Conservation (phyloP, 768 basidiomycete genomes). For the Boletus coccyginus region DNA sequence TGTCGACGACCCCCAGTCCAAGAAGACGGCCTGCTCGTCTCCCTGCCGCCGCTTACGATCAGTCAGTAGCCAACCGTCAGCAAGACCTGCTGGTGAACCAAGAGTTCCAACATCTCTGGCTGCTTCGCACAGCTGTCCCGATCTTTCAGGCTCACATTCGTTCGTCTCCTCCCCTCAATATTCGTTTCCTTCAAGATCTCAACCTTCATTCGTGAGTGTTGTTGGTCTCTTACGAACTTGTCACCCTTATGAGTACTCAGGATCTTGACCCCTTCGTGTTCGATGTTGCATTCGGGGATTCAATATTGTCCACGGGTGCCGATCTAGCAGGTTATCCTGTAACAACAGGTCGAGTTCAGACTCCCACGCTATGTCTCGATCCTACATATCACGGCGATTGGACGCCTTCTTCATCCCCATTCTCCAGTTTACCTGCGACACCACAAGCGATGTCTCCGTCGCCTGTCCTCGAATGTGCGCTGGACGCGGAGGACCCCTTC, state of each 20-base stretch:
- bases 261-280: slow-evolving; percentile 32
- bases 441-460: slow-evolving; percentile 37
- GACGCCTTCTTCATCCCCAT: slow-evolving; percentile 42
- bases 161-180: slow-evolving; percentile 32
- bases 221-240: not conserved
- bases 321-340: slow-evolving; percentile 22
- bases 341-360: slow-evolving; percentile 23
- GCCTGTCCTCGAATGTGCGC: slow-evolving; percentile 21
- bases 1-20: slow-evolving; percentile 38
- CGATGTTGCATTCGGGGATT: slow-evolving; percentile 27
- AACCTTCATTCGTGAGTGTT: slow-evolving; percentile 49
- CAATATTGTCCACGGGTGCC: slow-evolving; percentile 21
- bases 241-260: slow-evolving; percentile 7
- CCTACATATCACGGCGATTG: slow-evolving; percentile 39
- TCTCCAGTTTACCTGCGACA: slow-evolving; percentile 43
- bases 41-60: slow-evolving; percentile 21
- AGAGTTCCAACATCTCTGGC: slow-evolving; percentile 5
- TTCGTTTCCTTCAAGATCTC: slow-evolving; percentile 36
- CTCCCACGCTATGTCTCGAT: slow-evolving; percentile 39
- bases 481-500: slow-evolving; percentile 24
- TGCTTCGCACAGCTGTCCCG: slow-evolving; percentile 25
- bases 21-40: slow-evolving; percentile 28
- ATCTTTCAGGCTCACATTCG: slow-evolving; percentile 33
- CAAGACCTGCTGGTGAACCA: not conserved
- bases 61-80: slow-evolving; percentile 22